Percentiles rank a stretch among this genome's conserved stretches.
phyloP scores from a whole-genome alignment of 2,329 filamentous ascomycete species.

The Botryotinia narcissicola region DNA sequence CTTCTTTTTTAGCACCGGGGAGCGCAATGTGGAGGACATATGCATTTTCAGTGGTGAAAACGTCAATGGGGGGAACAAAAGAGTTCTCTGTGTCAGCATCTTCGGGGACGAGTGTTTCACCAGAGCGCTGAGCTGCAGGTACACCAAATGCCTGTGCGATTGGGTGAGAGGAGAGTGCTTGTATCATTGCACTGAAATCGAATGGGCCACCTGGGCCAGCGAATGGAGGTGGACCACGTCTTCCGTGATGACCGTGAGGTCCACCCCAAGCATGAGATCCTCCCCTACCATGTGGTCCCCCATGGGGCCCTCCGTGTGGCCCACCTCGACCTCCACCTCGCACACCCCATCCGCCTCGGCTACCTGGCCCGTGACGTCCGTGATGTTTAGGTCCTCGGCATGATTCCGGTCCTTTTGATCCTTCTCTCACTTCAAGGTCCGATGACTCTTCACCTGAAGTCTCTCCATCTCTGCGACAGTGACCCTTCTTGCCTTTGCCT shows the following conservation, averaged over 20 bases:
- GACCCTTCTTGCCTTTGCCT: neutral
- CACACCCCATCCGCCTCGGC: slow-evolving; percentile 22
- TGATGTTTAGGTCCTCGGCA: slow-evolving; percentile 22
- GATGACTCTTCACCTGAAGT: slow-evolving; percentile 6
- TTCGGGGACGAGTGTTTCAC: slow-evolving; percentile 27
- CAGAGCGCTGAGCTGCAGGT: slow-evolving; percentile 27
- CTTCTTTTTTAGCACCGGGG: slow-evolving; percentile 75
- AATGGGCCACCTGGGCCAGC: slow-evolving; percentile 30
- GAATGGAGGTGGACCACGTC: slow-evolving; percentile 28
- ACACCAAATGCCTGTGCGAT: slow-evolving; percentile 32
- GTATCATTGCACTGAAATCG: slow-evolving; percentile 34
- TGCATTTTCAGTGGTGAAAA: slow-evolving; percentile 65
- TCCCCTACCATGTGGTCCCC: slow-evolving; percentile 18
- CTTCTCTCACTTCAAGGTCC: slow-evolving; percentile 23
- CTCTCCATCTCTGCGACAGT: neutral
- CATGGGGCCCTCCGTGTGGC: slow-evolving; percentile 22
- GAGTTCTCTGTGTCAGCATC: slow-evolving; percentile 39
- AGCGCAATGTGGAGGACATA: slow-evolving; percentile 72
- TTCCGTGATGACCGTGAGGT: slow-evolving; percentile 25
- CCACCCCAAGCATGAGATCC: slow-evolving; percentile 24
- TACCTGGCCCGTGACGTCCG: slow-evolving; percentile 26
- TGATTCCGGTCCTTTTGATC: neutral
- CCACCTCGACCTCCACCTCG: slow-evolving; percentile 20
- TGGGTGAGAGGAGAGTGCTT: slow-evolving; percentile 32
- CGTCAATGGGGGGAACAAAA: slow-evolving; percentile 67